Evolutionary conservation across 768 basidiomycete species (phyloP).

Genomic region (Collybia sordida): DNA sequence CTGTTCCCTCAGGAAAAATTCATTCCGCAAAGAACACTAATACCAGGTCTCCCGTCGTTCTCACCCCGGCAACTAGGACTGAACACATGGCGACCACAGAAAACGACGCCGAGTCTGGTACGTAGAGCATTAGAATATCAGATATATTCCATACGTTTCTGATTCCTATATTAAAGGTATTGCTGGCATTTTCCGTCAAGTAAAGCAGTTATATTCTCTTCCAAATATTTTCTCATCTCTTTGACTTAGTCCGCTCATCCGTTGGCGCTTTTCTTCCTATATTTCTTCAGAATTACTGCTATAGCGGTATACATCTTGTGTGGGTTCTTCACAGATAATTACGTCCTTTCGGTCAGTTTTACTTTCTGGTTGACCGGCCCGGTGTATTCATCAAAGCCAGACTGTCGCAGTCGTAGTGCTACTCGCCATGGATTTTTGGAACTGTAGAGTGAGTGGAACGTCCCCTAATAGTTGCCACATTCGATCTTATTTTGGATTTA

Average conservation of each 20-base stretch:
- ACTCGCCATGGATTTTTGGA: slow-evolving; percentile 98
- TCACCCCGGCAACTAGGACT: slow-evolving; percentile 52
- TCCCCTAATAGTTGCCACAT: background rate
- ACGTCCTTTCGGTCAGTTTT: slow-evolving; percentile 83
- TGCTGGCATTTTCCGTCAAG: slow-evolving; percentile 77
- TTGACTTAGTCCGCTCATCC: slow-evolving; percentile 74
- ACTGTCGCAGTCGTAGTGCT: slow-evolving; percentile 92
- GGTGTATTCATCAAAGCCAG: slow-evolving; percentile 19
- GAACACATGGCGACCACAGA: slow-evolving; percentile 51
- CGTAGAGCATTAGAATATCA: slow-evolving; percentile 16
- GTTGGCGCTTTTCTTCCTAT: slow-evolving; percentile 82
- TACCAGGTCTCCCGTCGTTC: slow-evolving; percentile 47
- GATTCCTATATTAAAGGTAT: slow-evolving; percentile 43
- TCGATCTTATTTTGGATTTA: slow-evolving; percentile 23
- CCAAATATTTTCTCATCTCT: slow-evolving; percentile 8
- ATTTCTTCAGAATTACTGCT: slow-evolving; percentile 85
- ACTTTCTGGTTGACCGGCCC: background rate
- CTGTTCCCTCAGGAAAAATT: slow-evolving; percentile 34
- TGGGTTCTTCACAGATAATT: slow-evolving; percentile 86
- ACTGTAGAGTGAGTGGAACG: slow-evolving; percentile 68
- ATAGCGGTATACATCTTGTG: slow-evolving; percentile 91
- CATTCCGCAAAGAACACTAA: slow-evolving; percentile 23
- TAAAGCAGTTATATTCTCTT: slow-evolving; percentile 25
- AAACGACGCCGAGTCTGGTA: slow-evolving; percentile 77
- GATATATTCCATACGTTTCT: slow-evolving; percentile 1